Conservation (phyloP, 345 rosid species). For the Firmiana major region DNA sequence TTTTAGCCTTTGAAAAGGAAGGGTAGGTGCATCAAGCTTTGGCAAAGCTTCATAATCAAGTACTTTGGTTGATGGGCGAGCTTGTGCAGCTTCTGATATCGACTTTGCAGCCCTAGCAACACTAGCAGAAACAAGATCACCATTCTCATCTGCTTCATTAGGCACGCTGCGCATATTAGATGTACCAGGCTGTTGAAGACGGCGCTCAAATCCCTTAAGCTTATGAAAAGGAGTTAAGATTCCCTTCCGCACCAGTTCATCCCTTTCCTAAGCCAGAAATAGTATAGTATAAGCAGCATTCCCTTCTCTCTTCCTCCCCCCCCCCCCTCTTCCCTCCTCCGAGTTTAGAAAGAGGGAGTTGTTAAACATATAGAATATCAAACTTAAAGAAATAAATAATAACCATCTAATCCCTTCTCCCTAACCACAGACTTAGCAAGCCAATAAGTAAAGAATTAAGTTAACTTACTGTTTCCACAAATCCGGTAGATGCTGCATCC, state of each 20-base stretch:
- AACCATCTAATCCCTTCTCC: constrained; percentile 3
- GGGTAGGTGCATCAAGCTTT: constrained; percentile 74
- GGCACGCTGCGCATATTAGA: constrained; percentile 35
- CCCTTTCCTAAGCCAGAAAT: constrained; percentile 78
- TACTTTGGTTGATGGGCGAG: constrained; percentile 82
- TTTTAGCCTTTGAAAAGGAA: constrained; percentile 74
- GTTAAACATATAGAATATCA: not conserved
- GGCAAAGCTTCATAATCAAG: constrained; percentile 73
- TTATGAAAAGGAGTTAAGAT: constrained; percentile 92
- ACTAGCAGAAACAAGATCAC: constrained; percentile 44
- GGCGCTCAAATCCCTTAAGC: constrained; percentile 88
- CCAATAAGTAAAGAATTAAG: not conserved
- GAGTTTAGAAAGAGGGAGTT: not conserved
- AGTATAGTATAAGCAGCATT: constrained; percentile 18
- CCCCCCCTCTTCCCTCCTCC: not conserved
- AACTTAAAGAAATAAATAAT: not conserved
- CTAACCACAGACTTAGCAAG: constrained; percentile 9
- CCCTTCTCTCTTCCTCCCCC: not conserved
- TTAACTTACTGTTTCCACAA: constrained; percentile 80
- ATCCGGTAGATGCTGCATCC: constrained; percentile 59
- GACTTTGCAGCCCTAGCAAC: constrained; percentile 59
- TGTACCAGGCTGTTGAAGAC: constrained; percentile 62
- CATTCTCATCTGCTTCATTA: constrained; percentile 38
- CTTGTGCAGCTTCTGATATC: constrained; percentile 63
- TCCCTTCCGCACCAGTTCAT: constrained; percentile 90